Base-by-base conservation (phyloP, 805 yeast species). In the Cyberlindnera euphorbiae region DNA sequence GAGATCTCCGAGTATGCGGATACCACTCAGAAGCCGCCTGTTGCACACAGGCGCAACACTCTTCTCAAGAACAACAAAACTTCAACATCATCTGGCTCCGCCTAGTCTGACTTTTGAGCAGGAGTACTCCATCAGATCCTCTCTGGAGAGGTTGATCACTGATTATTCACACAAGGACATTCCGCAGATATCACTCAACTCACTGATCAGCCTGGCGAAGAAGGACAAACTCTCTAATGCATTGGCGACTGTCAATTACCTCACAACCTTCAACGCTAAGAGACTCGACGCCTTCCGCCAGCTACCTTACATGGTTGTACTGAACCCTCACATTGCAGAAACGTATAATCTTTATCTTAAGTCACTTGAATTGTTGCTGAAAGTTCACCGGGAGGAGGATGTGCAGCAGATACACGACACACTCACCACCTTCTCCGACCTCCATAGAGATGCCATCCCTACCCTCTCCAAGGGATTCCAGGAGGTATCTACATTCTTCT, bases 381-480 rank as follows among this genome's bases (percentile, higher is more conserved):
- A 64, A 36, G 55, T 69, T 27, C 68, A 77, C 6, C 49, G 59
- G 42, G 38, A 35, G 4, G 44, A 41, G n/a, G 73, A 77, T 6
- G 39, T 69, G 12, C 71, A 71, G 32, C 49, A 54, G 29, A 77
- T 87, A 45, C 70, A 77, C 11, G 52, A 60, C 6, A 68, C 77
- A 6, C 62, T 90, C 33, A 60, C 65, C 16, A 62, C 72, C 30
- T 79, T 86, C 44, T 73, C 86, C 13, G 81, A 80, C 39, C 67
- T 78, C 26, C 97, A 90, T 56, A 73, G 86, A 12, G 95, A 93
- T 55, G 87, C 95, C 4, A 69, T 93, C 33, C 83, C 94, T 4
- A 71, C 76, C 4, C 62, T 90, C 36, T 85, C 96, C 12, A 77
- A 77, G 41, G 98, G 97, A 0, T 82, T 90, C 51, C 68, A 68